Evolutionary conservation across 495 filamentous ascomycete genomes (phyloP), one percentile per base, ranked within the genome.

Genomic region (Talaromyces borbonicus): DNA sequence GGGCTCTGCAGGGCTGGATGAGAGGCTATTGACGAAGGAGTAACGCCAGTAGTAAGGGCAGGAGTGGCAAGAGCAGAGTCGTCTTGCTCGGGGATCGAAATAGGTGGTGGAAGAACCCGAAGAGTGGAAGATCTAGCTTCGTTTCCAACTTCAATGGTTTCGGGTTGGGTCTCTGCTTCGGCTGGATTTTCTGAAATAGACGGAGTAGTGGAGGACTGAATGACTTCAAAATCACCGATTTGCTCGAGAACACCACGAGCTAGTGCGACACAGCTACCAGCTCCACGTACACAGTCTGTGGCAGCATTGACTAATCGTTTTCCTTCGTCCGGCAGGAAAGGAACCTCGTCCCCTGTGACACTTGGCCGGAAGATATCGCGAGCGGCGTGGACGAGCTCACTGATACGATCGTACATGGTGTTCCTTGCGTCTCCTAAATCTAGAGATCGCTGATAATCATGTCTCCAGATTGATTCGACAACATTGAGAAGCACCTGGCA

Each of bases 191-290:
- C 43, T 15, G 43, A 14, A 15, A 23, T 22, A 2, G n/a, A 25
- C 0, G 38, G 37, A 19, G 20, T 12, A 8, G 14, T 19, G 20
- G 12, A n/a, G 25, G 26, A 54, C 12, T 73, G 56, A 35, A 87
- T 82, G 45, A 94, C 77, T 57, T 95, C 89, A 55, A 99, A 95
- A 61, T 99, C 92, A 18, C 92, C 93, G 50, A 92, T 87, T 39
- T 83, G 73, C 63, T 95, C 88, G 47, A 99, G 82, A 29, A 95
- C 81, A 62, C 77, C 69, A 53, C 84, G 87, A 19, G 89, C 82
- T 60, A 88, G 89, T 4, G 81, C 80, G 16, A 93, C 80, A 59
- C 92, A 96, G 53, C 95, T 90, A 12, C 90, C 90, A 42, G 88
- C 87, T 25, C 84, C 81, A 47, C 87, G 80, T 29, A 97, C 90